Evolutionary conservation across 352 stramenopile genomes (phyloP).

Genomic region (Peronospora belbahrii): DNA sequence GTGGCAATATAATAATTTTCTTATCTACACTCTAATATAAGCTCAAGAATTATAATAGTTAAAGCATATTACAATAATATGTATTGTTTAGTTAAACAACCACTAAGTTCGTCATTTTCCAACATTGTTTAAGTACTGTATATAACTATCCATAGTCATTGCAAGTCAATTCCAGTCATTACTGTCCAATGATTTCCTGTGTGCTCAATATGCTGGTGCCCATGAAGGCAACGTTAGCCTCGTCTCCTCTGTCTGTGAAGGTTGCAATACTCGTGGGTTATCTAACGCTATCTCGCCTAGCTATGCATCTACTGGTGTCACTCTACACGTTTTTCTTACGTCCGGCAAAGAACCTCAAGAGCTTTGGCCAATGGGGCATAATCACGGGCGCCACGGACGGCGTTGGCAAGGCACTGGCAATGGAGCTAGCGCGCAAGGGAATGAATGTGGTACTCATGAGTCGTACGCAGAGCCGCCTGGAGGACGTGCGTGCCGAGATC

Average conservation of each 20-base stretch:
- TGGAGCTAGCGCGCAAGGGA: constrained; percentile 95
- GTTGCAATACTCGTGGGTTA: constrained; percentile 36
- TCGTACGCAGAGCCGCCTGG: constrained; percentile 93
- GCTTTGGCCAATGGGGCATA: constrained; percentile 95
- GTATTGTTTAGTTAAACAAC: no score
- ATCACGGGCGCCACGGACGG: constrained; percentile 95
- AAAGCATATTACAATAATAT: no score
- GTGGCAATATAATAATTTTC: no score
- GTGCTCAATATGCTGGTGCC: constrained; percentile 22
- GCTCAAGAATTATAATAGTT: no score
- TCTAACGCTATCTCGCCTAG: constrained; percentile 44
- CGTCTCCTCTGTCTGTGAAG: constrained; percentile 36
- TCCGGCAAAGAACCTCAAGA: constrained; percentile 88
- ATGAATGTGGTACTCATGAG: constrained; percentile 97
- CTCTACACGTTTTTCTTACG: constrained; percentile 89
- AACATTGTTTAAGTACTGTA: no score
- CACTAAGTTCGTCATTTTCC: no score
- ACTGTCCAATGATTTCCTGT: constrained; percentile 20
- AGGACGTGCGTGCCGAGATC: constrained; percentile 92
- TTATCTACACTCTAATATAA: no score
- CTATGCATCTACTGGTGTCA: constrained; percentile 37
- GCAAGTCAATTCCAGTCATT: background rate
- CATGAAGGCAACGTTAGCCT: constrained; percentile 25
- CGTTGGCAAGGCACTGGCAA: constrained; percentile 87
- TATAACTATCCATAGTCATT: no score